A percentile compares a stretch with the other conserved stretches of the same genome.
Conservation (phyloP, 208 protist species). For the Trypanosoma rangeli region DNA sequence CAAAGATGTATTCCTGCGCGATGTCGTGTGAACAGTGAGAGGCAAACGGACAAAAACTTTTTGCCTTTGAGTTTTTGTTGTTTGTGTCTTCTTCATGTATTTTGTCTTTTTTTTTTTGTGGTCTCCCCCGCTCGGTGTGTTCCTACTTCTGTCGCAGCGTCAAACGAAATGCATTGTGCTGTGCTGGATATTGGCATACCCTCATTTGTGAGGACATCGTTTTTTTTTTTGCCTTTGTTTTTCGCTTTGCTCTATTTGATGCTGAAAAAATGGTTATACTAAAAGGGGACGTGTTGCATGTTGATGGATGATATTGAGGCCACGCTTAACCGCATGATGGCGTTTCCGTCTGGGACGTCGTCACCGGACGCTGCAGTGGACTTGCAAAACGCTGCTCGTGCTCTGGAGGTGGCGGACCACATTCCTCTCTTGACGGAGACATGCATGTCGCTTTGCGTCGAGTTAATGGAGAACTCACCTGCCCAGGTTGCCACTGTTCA, state of each 20-base stretch:
- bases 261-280: neutral
- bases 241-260: slow-evolving; percentile 12
- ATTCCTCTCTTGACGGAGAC: slow-evolving; percentile 47
- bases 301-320: slow-evolving; percentile 33
- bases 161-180: neutral
- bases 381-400: slow-evolving; percentile 34
- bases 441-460: slow-evolving; percentile 48
- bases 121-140: too few relatives aligned
- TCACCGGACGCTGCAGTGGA: slow-evolving; percentile 30
- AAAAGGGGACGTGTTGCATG: neutral
- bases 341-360: slow-evolving; percentile 28
- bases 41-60: neutral
- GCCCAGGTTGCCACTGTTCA: slow-evolving; percentile 25
- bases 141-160: too few relatives aligned
- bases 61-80: too few relatives aligned
- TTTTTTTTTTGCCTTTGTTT: too few relatives aligned
- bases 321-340: slow-evolving; percentile 42
- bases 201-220: slow-evolving; percentile 1
- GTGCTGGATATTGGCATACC: neutral
- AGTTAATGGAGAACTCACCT: slow-evolving; percentile 47
- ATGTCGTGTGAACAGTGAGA: neutral
- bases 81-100: neutral
- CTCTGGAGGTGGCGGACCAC: slow-evolving; percentile 29
- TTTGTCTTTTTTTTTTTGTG: too few relatives aligned
- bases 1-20: neutral